These are phyloP conservation scores for Coemansia sp. DNA, from an alignment of 192 early-diverging fungal species.

Conservation along the genomic window DNA sequence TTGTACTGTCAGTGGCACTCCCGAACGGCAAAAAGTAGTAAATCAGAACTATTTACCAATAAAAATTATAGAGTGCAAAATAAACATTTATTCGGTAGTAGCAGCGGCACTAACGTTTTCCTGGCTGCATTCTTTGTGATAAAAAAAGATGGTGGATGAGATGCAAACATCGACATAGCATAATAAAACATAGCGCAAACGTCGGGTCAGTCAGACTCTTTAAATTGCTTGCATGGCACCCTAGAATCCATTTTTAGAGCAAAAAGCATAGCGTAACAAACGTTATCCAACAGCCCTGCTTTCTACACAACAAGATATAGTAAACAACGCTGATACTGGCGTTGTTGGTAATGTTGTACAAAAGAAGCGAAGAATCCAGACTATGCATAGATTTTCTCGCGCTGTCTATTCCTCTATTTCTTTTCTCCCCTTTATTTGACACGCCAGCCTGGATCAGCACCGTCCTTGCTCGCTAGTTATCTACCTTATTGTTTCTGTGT, in stretches of 20 bases:
- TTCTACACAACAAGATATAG: background rate
- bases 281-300: constrained; percentile 6
- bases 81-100: background rate
- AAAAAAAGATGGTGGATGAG: background rate
- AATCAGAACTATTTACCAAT: background rate
- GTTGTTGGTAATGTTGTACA: background rate
- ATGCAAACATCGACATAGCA: background rate
- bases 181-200: background rate
- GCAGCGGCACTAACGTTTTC: constrained; percentile 5
- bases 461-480: background rate
- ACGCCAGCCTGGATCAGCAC: background rate
- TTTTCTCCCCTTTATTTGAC: background rate
- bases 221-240: constrained; percentile 13
- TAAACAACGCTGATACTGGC: background rate
- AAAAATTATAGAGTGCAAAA: background rate
- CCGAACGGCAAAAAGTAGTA: constrained; percentile 1
- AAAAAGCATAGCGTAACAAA: constrained; percentile 8
- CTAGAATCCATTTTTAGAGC: constrained; percentile 30
- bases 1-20: constrained; percentile 3
- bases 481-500: background rate
- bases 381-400: background rate
- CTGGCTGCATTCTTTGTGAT: background rate
- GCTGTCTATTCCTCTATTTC: background rate
- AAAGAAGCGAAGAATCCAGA: background rate
- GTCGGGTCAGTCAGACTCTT: background rate